phyloP scores from a whole-genome alignment of 164 flowering plant species.

The Euptelea pleiosperma region DNA sequence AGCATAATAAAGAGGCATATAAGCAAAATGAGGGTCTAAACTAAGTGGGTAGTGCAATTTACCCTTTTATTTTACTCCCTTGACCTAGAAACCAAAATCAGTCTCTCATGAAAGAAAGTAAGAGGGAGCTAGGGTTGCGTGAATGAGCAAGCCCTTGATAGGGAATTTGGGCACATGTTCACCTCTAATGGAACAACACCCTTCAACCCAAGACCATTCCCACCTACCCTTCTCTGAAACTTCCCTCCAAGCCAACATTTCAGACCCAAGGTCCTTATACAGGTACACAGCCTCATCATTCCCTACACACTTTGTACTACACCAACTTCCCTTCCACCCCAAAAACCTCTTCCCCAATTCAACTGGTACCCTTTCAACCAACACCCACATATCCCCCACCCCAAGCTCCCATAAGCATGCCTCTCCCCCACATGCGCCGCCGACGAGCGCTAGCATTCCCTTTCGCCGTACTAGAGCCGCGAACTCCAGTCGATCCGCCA shows the following conservation, averaged over 20 bases:
- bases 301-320: conserved; percentile 46
- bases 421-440: conserved; percentile 36
- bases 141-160: conserved; percentile 44
- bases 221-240: conserved; percentile 25
- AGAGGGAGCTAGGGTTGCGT: conserved; percentile 33
- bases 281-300: conserved; percentile 39
- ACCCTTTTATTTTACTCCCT: no score
- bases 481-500: conserved; percentile 52
- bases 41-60: no score
- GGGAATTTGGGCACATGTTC: conserved; percentile 30
- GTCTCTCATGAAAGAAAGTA: neutral
- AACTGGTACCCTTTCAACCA: conserved; percentile 40
- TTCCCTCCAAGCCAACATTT: conserved; percentile 52
- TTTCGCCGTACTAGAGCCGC: conserved; percentile 41
- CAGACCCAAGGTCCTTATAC: conserved; percentile 49
- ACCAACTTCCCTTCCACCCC: conserved; percentile 39
- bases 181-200: conserved; percentile 33
- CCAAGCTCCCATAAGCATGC: conserved; percentile 57
- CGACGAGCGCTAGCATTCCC: conserved; percentile 40
- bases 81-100: no score
- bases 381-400: conserved; percentile 31
- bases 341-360: conserved; percentile 41
- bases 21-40: no score
- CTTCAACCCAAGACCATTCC: conserved; percentile 65
- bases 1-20: no score